Percentiles rank a stretch among this genome's conserved stretches.
phyloP scores from a whole-genome alignment of 352 stramenopile species.

The Achlya hypogyna region DNA sequence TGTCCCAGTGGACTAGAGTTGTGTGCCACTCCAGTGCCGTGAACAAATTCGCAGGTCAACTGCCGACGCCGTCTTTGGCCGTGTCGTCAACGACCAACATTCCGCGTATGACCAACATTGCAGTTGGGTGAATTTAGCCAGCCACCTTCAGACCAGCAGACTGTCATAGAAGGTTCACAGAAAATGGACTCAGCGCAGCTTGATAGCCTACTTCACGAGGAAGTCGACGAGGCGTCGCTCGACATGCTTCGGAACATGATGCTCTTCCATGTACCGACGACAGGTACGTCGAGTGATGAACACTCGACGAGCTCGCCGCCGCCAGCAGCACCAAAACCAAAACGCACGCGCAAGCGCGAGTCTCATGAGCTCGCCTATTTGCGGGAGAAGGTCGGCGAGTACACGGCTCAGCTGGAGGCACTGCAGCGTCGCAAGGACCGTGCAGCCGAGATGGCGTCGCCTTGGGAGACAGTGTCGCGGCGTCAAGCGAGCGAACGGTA shows the following conservation, averaged over 20 bases:
- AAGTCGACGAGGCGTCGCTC: neutral
- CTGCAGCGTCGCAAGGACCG: neutral
- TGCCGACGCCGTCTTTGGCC: neutral
- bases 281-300: neutral
- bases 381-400: constrained; percentile 3
- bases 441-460: neutral
- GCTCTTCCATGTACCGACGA: neutral
- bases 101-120: neutral
- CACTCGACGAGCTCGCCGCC: neutral
- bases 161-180: too few relatives aligned
- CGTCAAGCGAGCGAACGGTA: constrained; percentile 6
- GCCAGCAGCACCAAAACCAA: neutral
- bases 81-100: neutral
- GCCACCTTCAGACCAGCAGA: neutral
- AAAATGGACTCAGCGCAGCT: constrained; percentile 1
- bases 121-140: neutral
- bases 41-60: neutral
- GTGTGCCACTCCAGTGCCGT: neutral
- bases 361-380: constrained; percentile 10
- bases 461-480: constrained; percentile 4
- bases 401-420: neutral
- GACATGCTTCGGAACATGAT: constrained; percentile 2
- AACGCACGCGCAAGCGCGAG: constrained; percentile 1
- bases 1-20: neutral
- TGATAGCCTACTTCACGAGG: neutral